These are phyloP conservation scores for Lobosporangium transversale DNA, from an alignment of 192 early-diverging fungal genomes.

Conservation along the genomic window DNA sequence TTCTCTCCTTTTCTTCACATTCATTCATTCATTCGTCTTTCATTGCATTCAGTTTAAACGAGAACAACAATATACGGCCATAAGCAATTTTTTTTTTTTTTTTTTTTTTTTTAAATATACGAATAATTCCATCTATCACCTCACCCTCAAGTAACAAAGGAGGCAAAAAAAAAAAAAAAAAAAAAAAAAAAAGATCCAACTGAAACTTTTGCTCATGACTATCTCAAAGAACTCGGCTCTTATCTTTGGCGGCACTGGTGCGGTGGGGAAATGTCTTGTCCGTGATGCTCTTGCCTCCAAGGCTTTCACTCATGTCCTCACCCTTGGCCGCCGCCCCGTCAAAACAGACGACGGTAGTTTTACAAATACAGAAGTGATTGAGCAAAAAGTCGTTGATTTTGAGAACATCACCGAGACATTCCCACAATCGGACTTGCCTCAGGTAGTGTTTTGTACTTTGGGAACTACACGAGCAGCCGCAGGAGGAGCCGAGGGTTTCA, in stretches of 20 bases:
- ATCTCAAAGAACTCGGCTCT: slow-evolving; percentile 43
- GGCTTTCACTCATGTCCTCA: slow-evolving; percentile 61
- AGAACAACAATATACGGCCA: no score
- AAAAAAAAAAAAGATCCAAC: no score
- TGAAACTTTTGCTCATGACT: no score
- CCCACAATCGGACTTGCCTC: slow-evolving; percentile 18
- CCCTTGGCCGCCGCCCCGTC: slow-evolving; percentile 61
- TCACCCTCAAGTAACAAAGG: slow-evolving; percentile 2
- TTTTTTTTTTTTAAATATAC: slow-evolving; percentile 1
- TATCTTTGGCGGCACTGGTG: slow-evolving; percentile 62
- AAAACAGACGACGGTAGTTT: slow-evolving; percentile 17
- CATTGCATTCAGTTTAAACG: no score
- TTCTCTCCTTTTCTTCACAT: slow-evolving; percentile 3
- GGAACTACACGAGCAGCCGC: slow-evolving; percentile 76
- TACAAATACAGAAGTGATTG: slow-evolving; percentile 28
- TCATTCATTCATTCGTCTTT: neutral
- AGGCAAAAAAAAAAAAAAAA: no score
- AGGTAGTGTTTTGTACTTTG: slow-evolving; percentile 75
- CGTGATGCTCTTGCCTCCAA: slow-evolving; percentile 61
- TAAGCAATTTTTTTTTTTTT: neutral
- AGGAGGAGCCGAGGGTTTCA: slow-evolving; percentile 72
- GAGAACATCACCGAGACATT: slow-evolving; percentile 68
- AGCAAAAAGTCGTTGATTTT: slow-evolving; percentile 78
- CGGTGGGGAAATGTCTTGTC: slow-evolving; percentile 67
- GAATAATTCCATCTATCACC: neutral